Conservation (phyloP, 805 yeast species). For the Spencermartinsiella europaea region DNA sequence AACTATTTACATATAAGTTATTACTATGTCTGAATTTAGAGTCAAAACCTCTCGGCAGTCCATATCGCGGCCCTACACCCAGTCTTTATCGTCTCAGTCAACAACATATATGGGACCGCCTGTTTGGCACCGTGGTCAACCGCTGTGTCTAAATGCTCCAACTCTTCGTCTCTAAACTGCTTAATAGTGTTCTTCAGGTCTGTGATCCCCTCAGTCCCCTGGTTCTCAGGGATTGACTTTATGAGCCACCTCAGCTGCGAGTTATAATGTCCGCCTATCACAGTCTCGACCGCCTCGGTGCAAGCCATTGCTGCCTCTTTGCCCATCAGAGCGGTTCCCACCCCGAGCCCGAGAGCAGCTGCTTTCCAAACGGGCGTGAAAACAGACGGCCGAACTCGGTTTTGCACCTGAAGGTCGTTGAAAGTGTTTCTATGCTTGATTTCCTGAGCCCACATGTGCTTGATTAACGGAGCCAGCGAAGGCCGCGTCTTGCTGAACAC, state of each 20-base stretch:
- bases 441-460: constrained; percentile 99
- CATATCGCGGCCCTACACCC: constrained; percentile 86
- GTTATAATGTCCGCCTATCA: constrained; percentile 94
- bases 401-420: constrained; percentile 64
- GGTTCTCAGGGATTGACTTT: constrained; percentile 51
- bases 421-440: constrained; percentile 85
- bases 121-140: constrained; percentile 84
- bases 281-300: constrained; percentile 97
- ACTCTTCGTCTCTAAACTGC: constrained; percentile 85
- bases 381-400: constrained; percentile 85
- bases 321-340: constrained; percentile 77
- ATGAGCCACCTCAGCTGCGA: constrained; percentile 74
- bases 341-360: constrained; percentile 85
- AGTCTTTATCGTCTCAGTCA: constrained; percentile 81
- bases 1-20: not conserved
- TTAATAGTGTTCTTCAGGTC: constrained; percentile 58
- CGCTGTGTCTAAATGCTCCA: constrained; percentile 94
- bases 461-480: constrained; percentile 67
- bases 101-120: constrained; percentile 85
- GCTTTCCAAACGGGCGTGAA: constrained; percentile 90
- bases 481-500: constrained; percentile 70
- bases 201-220: constrained; percentile 50
- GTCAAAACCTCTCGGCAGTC: constrained; percentile 76
- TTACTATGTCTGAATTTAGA: not conserved
- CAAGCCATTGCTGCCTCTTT: constrained; percentile 99